Conservation (phyloP, 169 alveolate genomes). For the Plasmodium vivax region DNA sequence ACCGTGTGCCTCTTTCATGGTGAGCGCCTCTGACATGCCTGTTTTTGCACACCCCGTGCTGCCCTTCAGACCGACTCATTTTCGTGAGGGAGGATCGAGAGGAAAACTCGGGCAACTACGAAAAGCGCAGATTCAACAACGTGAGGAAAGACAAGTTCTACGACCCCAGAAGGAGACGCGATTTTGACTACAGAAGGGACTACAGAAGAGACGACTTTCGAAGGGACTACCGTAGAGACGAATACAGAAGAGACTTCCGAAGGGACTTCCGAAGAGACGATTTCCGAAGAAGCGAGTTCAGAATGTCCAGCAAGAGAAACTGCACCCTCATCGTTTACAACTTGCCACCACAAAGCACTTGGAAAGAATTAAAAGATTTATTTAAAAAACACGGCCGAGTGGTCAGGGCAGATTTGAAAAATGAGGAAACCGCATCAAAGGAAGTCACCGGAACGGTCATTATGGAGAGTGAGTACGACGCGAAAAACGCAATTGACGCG, state of each 20-base stretch:
- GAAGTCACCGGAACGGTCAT: slow-evolving; percentile 48
- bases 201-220: slow-evolving; percentile 16
- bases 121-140: slow-evolving; percentile 25
- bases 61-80: slow-evolving; percentile 85
- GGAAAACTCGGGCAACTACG: slow-evolving; percentile 52
- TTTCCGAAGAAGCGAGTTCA: slow-evolving; percentile 23
- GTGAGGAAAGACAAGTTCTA: slow-evolving; percentile 43
- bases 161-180: slow-evolving; percentile 33
- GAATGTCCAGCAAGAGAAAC: slow-evolving; percentile 18
- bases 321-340: slow-evolving; percentile 59
- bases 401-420: slow-evolving; percentile 76
- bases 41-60: not conserved
- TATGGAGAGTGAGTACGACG: slow-evolving; percentile 64
- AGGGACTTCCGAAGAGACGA: slow-evolving; percentile 51
- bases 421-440: slow-evolving; percentile 23
- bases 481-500: slow-evolving; percentile 66
- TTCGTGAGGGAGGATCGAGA: slow-evolving; percentile 90
- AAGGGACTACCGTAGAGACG: slow-evolving; percentile 30
- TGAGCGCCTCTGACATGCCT: no score
- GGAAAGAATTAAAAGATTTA: slow-evolving; percentile 84
- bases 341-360: slow-evolving; percentile 71
- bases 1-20: not conserved
- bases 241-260: slow-evolving; percentile 35
- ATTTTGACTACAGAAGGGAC: slow-evolving; percentile 39
- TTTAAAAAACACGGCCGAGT: slow-evolving; percentile 83